Base-by-base conservation (phyloP, 306 rosid genomes). In the Neltuma alba region DNA sequence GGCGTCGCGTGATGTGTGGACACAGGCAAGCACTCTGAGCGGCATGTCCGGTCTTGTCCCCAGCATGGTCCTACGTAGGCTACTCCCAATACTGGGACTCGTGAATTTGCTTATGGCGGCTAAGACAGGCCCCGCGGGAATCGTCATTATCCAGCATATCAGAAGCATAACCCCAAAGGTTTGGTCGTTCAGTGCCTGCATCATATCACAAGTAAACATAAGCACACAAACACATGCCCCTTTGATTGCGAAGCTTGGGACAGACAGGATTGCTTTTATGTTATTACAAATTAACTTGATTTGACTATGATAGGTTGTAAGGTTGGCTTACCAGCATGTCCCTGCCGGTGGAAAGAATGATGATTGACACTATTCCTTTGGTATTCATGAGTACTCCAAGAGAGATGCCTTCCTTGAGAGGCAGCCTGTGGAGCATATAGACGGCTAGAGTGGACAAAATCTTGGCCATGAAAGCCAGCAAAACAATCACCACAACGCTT, bases 301-400 rank as follows among this genome's bases (percentile, higher is more conserved):
- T 3, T 44, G 48, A 69, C 44, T 15, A 25, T 36, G 74, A 57
- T 36, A 76, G 72, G 63, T 67, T 28, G 20, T 52, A 25, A 20
- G 68, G 20, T 65, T 65, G 72, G 41, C 86, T 86, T 73, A 86
- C 89, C 1, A 27, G 44, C 36, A 72, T 86, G 80, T 86, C 84
- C 73, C 82, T 76, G 75, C 82, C 86, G 11, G 42, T 31, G 50
- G 15, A 20, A 2, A 86, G 80, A 72, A 74, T 10, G 50, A 86
- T 66, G n/a, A 86, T 11, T 11, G 89, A 41, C 76, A 80, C 15
- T 0, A 41, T 74, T 40, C 89, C 89, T 86, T 86, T 86, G 61
- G 84, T 72, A 34, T 86, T 86, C 86, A 83, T 67, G 80, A 86
- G 83, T 9, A 80, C 9, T 5, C 86, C 86, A 60, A 86, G 78